A percentile compares a stretch with the other conserved stretches of the same genome.
Conservation (phyloP, 805 yeast genomes). For the Vanderwaltozyma yarrowii region DNA sequence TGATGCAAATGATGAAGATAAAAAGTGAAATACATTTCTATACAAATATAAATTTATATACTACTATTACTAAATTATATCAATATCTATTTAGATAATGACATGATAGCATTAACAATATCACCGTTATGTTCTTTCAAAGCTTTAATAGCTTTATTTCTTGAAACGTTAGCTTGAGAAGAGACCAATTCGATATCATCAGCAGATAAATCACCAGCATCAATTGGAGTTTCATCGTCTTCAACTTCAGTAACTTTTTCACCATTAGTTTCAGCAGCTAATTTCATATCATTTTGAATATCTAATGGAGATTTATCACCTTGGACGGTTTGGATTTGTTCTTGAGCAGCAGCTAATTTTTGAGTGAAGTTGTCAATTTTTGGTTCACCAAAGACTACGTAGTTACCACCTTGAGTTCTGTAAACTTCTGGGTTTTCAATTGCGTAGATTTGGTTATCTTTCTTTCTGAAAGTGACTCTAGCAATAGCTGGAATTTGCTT, state of each 20-base stretch:
- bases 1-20: background rate
- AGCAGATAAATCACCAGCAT: constrained; percentile 72
- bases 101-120: constrained; percentile 94
- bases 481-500: constrained; percentile 85
- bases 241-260: constrained; percentile 24
- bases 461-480: constrained; percentile 92
- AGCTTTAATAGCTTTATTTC: constrained; percentile 86
- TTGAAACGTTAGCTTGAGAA: constrained; percentile 85
- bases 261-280: constrained; percentile 35
- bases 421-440: constrained; percentile 91
- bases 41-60: background rate
- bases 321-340: constrained; percentile 38
- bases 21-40: background rate
- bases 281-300: constrained; percentile 74
- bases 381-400: constrained; percentile 96
- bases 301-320: constrained; percentile 58
- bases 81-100: constrained; percentile 35
- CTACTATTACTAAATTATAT: constrained; percentile 1
- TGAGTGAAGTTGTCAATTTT: constrained; percentile 89
- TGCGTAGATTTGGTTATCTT: constrained; percentile 84
- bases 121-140: constrained; percentile 83
- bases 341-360: constrained; percentile 76
- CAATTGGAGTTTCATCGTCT: constrained; percentile 65
- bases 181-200: constrained; percentile 78
- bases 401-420: constrained; percentile 88